phyloP scores from a whole-genome alignment of 352 stramenopile genomes.

The Pythium grandisporangium region DNA sequence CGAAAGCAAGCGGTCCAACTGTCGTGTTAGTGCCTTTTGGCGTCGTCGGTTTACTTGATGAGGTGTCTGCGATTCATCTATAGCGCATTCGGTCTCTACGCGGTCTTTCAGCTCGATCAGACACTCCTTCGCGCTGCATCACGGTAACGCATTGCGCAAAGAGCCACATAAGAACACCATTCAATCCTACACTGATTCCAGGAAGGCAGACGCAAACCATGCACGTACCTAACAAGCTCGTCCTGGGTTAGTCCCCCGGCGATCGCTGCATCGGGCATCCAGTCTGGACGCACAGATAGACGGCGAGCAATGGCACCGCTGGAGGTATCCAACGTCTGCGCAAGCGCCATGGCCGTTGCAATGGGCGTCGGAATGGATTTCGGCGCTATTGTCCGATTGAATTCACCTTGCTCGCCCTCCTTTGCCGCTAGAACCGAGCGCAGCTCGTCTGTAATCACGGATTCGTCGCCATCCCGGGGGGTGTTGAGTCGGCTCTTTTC shows the following conservation, averaged over 20 bases:
- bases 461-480: too few relatives aligned
- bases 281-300: conserved; percentile 6
- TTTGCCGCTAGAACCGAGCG: too few relatives aligned
- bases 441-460: too few relatives aligned
- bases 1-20: conserved; percentile 10
- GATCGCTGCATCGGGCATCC: conserved; percentile 9
- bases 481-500: too few relatives aligned
- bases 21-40: conserved; percentile 7
- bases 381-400: too few relatives aligned
- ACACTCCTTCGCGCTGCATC: conserved; percentile 10
- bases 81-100: conserved; percentile 7
- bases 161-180: too few relatives aligned
- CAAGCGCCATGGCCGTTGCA: conserved; percentile 15
- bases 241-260: conserved; percentile 5
- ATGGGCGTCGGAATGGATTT: conserved; percentile 12
- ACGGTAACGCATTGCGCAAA: too few relatives aligned
- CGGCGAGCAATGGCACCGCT: conserved; percentile 6
- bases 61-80: not conserved
- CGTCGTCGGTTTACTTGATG: not conserved
- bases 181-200: too few relatives aligned
- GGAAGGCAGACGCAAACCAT: too few relatives aligned
- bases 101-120: conserved; percentile 6
- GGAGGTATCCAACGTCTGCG: conserved; percentile 10
- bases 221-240: conserved; percentile 9
- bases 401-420: too few relatives aligned